phyloP scores from a whole-genome alignment of 1,284 basidiomycete species.

The Malassezia dermatis region DNA sequence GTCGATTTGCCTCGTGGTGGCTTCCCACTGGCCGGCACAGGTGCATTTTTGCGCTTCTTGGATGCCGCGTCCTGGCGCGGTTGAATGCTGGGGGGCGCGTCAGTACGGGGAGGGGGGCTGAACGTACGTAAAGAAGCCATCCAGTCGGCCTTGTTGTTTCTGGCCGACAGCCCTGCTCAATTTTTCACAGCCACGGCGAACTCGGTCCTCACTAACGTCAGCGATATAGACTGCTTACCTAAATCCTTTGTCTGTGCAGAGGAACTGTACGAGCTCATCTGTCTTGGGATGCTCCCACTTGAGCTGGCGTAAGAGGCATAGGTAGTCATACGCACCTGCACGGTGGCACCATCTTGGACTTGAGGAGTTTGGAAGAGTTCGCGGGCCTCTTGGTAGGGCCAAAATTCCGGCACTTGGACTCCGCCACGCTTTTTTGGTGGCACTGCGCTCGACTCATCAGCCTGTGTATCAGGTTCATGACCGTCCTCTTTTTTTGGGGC shows the following conservation, averaged over 20 bases:
- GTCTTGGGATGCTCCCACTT: constrained; percentile 91
- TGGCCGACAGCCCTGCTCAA: constrained; percentile 72
- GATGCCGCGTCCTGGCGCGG: not conserved
- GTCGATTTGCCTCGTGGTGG: not conserved
- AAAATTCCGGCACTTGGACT: constrained; percentile 68
- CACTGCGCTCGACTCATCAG: constrained; percentile 14
- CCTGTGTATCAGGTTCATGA: constrained; percentile 8
- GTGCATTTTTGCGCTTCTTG: constrained; percentile 3
- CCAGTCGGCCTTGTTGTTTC: constrained; percentile 91
- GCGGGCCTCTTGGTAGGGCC: constrained; percentile 93
- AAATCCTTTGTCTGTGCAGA: constrained; percentile 92
- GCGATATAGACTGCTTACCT: constrained; percentile 56
- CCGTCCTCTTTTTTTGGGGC: constrained; percentile 54
- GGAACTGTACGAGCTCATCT: constrained; percentile 84
- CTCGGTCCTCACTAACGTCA: constrained; percentile 75
- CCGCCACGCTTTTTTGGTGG: constrained; percentile 47
- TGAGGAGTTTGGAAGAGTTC: constrained; percentile 79
- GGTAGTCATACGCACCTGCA: constrained; percentile 58
- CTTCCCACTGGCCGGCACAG: not conserved
- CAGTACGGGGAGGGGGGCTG: not conserved
- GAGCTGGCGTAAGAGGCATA: constrained; percentile 53
- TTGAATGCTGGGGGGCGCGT: not conserved
- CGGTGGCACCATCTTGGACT: constrained; percentile 69
- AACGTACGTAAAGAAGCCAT: constrained; percentile 67
- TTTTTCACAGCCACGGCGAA: constrained; percentile 88